phyloP scores from a whole-genome alignment of 441 rosid species.

The Populus hybrid region DNA sequence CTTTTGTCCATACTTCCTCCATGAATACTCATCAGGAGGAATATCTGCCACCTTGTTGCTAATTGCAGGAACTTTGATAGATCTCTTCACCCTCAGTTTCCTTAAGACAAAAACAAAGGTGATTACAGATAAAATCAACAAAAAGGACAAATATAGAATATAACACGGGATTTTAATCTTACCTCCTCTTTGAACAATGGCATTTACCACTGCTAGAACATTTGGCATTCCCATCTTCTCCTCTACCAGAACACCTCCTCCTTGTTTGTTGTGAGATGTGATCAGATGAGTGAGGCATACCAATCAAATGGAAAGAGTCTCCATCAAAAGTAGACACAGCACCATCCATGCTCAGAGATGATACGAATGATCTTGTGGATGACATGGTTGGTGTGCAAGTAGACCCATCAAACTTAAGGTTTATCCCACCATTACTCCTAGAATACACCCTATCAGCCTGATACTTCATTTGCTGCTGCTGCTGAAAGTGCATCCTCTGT shows the following conservation, averaged over 20 bases:
- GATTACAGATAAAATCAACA: background rate
- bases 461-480: constrained; percentile 50
- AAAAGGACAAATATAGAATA: background rate
- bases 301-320: constrained; percentile 54
- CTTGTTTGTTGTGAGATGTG: constrained; percentile 50
- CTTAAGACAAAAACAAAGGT: constrained; percentile 26
- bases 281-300: constrained; percentile 48
- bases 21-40: constrained; percentile 70
- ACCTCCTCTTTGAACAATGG: constrained; percentile 77
- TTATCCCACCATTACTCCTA: constrained; percentile 59
- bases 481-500: constrained; percentile 45
- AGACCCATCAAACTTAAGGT: constrained; percentile 55
- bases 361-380: constrained; percentile 54
- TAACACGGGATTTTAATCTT: background rate
- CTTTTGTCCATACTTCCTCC: constrained; percentile 79
- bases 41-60: constrained; percentile 71
- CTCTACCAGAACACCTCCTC: constrained; percentile 59
- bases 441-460: constrained; percentile 65
- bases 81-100: constrained; percentile 63
- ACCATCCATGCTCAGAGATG: constrained; percentile 65
- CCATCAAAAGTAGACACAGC: constrained; percentile 51
- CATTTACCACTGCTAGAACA: constrained; percentile 54
- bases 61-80: constrained; percentile 69
- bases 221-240: constrained; percentile 59
- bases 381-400: constrained; percentile 61